Conservation (phyloP, 306 rosid species). For the Vachellia pachyceras region DNA sequence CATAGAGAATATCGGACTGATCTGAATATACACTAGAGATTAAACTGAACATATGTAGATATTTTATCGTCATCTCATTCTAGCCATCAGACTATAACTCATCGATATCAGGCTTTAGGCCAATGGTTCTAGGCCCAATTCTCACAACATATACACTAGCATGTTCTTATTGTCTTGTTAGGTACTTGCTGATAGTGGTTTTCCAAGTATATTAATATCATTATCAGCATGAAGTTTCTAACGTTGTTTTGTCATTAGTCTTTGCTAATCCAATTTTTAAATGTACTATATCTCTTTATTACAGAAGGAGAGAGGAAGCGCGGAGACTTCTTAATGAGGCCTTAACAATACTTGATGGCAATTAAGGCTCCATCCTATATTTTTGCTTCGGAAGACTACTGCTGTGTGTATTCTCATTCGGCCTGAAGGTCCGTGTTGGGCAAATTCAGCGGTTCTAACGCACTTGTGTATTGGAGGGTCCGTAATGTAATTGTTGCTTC, state of each 20-base stretch:
- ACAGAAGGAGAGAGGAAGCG: slow-evolving; percentile 92
- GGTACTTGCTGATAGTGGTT: background rate
- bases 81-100: no score
- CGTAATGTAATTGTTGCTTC: background rate
- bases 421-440: background rate
- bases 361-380: slow-evolving; percentile 30
- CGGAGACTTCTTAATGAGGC: slow-evolving; percentile 78
- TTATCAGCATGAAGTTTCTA: background rate
- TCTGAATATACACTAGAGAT: no score
- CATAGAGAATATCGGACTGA: no score
- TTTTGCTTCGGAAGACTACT: background rate
- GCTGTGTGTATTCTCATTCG: background rate
- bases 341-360: slow-evolving; percentile 66
- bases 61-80: no score
- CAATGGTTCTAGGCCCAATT: no score
- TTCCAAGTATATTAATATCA: background rate
- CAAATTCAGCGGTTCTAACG: background rate
- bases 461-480: background rate
- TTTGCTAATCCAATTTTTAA: slow-evolving; percentile 7
- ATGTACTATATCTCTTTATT: background rate
- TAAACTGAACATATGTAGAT: no score
- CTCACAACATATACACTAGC: no score
- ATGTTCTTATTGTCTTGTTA: no score
- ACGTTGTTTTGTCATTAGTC: background rate
- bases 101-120: no score